Evolutionary conservation across 176 grass and related monocot species (phyloP).

Genomic region (Secale cereale): DNA sequence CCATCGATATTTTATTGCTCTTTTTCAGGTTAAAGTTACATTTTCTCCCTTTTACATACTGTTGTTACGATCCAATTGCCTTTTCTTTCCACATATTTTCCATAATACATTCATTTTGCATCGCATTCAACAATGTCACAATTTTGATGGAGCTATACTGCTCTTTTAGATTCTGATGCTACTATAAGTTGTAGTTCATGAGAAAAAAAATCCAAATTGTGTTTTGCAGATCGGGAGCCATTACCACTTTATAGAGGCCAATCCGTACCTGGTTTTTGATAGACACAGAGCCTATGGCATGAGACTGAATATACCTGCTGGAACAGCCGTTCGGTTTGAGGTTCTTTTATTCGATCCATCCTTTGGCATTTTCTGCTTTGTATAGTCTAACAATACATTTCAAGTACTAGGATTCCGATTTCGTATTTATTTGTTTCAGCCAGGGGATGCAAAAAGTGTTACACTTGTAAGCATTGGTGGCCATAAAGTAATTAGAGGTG

Average conservation of each 20-base stretch:
- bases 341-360: constrained; percentile 32
- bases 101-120: constrained; percentile 1
- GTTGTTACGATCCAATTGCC: neutral
- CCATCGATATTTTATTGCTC: neutral
- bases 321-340: constrained; percentile 95
- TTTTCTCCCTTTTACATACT: neutral
- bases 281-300: constrained; percentile 85
- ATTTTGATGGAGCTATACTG: neutral
- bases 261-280: constrained; percentile 90
- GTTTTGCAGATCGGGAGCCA: constrained; percentile 93
- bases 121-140: neutral
- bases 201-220: neutral
- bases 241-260: constrained; percentile 93
- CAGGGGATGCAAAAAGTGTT: constrained; percentile 77
- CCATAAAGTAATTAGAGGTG: constrained; percentile 78
- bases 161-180: neutral
- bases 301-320: constrained; percentile 91
- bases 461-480: constrained; percentile 92
- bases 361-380: neutral
- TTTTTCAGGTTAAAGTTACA: neutral
- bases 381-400: neutral
- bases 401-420: neutral
- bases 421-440: constrained; percentile 47
- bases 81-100: neutral
- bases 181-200: neutral